Percentiles rank a stretch among this genome's conserved stretches.
Conservation (phyloP, 768 basidiomycete genomes). For the Sarcodon sp. region DNA sequence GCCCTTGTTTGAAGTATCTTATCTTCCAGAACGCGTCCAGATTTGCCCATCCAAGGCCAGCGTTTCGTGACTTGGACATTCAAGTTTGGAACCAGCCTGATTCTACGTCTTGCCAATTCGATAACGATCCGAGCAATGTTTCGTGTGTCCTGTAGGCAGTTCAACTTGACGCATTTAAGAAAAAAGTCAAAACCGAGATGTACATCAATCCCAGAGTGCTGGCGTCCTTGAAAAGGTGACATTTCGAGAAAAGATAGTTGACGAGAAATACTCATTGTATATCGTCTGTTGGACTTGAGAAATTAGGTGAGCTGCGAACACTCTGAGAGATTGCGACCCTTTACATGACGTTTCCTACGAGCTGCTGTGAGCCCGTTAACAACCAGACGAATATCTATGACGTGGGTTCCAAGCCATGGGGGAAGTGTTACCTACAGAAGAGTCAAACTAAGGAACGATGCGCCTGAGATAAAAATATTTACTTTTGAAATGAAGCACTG, state of each 20-base stretch:
- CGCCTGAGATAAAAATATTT: constrained; percentile 11
- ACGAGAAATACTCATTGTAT: constrained; percentile 32
- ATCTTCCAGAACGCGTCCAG: constrained; percentile 50
- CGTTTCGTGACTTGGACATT: constrained; percentile 48
- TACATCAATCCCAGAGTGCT: constrained; percentile 87
- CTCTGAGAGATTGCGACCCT: neutral
- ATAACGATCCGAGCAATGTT: constrained; percentile 77
- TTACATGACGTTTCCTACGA: neutral
- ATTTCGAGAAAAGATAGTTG: constrained; percentile 67
- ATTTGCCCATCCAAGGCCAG: constrained; percentile 83
- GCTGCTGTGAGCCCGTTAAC: constrained; percentile 27
- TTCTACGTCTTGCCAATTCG: constrained; percentile 61
- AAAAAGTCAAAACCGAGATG: constrained; percentile 20
- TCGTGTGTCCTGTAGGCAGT: constrained; percentile 56
- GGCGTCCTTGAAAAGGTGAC: constrained; percentile 66
- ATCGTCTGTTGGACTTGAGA: constrained; percentile 1
- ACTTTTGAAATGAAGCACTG: constrained; percentile 84
- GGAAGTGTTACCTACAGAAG: constrained; percentile 50
- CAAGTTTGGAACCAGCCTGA: constrained; percentile 63
- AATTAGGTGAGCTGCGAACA: neutral
- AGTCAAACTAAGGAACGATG: constrained; percentile 3
- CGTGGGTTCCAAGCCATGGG: constrained; percentile 56
- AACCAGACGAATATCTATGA: constrained; percentile 59
- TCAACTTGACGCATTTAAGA: constrained; percentile 6
- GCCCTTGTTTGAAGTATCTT: constrained; percentile 2